phyloP scores from a whole-genome alignment of 441 rosid species.

The Kokia cookei region DNA sequence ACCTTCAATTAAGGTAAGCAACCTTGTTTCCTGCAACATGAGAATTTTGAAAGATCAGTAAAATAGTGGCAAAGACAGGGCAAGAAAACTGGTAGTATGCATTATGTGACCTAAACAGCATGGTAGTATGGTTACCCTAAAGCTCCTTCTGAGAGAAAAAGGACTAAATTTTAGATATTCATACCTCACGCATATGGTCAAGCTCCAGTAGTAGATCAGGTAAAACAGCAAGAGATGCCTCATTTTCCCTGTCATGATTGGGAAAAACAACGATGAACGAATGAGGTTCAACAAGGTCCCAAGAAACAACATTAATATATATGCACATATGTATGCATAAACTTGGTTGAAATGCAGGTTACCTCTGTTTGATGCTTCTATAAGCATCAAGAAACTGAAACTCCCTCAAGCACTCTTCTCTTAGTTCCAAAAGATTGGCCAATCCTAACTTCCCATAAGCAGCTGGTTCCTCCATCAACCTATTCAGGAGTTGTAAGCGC shows the following conservation, averaged over 20 bases:
- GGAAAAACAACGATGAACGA: constrained; percentile 1
- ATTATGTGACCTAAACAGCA: neutral
- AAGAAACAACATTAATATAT: neutral
- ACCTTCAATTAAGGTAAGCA: constrained; percentile 88
- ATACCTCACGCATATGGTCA: constrained; percentile 82
- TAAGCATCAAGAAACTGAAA: constrained; percentile 95
- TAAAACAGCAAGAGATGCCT: constrained; percentile 96
- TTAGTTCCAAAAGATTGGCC: constrained; percentile 93
- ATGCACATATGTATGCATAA: neutral
- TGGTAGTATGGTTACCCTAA: neutral
- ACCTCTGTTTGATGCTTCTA: constrained; percentile 98
- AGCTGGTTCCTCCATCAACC: constrained; percentile 98
- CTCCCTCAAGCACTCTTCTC: constrained; percentile 98
- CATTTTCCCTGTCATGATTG: constrained; percentile 77
- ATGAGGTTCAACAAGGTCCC: neutral
- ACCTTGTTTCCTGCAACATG: constrained; percentile 70
- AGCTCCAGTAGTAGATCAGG: constrained; percentile 87
- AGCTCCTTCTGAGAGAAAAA: constrained; percentile 1
- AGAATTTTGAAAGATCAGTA: neutral
- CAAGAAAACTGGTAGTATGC: neutral
- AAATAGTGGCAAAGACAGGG: neutral
- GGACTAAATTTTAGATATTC: constrained; percentile 3
- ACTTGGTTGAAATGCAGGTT: constrained; percentile 7
- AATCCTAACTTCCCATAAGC: constrained; percentile 97
- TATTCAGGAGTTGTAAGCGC: constrained; percentile 19